Conservation (phyloP, 1,139 yeast species). For the Arxiozyma heterogenica region DNA sequence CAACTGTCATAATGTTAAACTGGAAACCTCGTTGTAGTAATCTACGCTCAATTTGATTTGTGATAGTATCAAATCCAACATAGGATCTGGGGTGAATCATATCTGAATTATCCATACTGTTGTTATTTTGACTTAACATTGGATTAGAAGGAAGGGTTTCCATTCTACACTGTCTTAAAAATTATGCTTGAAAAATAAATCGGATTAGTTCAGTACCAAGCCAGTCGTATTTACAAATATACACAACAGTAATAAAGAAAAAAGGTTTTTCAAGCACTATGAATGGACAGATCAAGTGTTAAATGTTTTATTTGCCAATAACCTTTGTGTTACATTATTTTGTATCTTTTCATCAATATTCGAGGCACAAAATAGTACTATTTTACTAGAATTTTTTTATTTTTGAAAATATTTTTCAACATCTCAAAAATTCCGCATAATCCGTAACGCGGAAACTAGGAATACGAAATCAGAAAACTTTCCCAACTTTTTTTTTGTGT, state of each 20-base stretch:
- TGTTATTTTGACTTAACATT: not conserved
- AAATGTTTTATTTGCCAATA: too few species aligned
- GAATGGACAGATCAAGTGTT: not conserved
- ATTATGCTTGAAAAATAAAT: too few species aligned
- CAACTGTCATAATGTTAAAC: conserved; percentile 90
- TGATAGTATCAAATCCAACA: conserved; percentile 95
- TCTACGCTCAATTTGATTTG: conserved; percentile 89
- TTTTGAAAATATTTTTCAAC: not conserved
- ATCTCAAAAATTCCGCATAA: not conserved
- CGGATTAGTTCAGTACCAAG: not conserved
- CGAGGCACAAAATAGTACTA: not conserved
- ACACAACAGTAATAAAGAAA: not conserved
- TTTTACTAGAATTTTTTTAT: not conserved
- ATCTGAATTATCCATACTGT: not conserved
- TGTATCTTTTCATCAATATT: not conserved
- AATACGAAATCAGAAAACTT: too few species aligned
- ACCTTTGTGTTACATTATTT: not conserved
- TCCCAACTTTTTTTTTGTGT: not conserved
- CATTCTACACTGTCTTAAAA: not conserved
- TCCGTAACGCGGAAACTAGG: not conserved
- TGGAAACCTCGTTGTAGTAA: conserved; percentile 88
- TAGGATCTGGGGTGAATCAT: conserved; percentile 30
- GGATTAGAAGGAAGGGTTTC: not conserved
- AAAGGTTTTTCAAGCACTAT: too few species aligned
- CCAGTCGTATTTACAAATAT: not conserved